Conservation (phyloP, 2,329 filamentous ascomycete genomes). For the Whalleya microplaca region DNA sequence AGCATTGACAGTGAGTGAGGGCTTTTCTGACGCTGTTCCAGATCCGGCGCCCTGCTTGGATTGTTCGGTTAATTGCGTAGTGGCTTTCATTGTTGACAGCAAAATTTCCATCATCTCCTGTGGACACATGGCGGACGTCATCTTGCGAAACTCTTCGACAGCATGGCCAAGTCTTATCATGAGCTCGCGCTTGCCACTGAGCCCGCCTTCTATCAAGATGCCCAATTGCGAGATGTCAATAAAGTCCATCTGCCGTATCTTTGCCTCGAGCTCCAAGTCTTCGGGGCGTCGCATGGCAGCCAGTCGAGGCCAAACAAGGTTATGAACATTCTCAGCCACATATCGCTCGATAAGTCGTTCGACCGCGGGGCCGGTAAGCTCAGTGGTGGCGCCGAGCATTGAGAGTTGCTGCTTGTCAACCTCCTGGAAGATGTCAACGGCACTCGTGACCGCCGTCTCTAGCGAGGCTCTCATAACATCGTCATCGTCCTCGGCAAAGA, state of each 20-base stretch:
- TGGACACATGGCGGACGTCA: conserved; percentile 75
- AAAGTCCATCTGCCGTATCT: conserved; percentile 90
- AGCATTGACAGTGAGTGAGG: conserved; percentile 70
- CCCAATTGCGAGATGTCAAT: conserved; percentile 95
- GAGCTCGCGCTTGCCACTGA: conserved; percentile 78
- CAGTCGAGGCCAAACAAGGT: conserved; percentile 82
- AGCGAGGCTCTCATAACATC: conserved; percentile 85
- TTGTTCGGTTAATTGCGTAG: conserved; percentile 69
- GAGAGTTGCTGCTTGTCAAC: conserved; percentile 97
- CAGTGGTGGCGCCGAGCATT: conserved; percentile 86
- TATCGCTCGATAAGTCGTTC: conserved; percentile 95
- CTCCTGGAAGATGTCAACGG: conserved; percentile 92
- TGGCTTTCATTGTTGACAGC: conserved; percentile 78
- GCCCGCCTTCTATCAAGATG: conserved; percentile 79
- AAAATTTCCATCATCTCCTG: conserved; percentile 88
- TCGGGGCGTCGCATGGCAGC: conserved; percentile 78
- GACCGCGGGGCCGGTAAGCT: conserved; percentile 87
- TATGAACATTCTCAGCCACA: conserved; percentile 89
- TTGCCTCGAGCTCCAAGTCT: conserved; percentile 84
- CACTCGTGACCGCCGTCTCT: conserved; percentile 88
- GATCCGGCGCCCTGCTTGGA: conserved; percentile 41
- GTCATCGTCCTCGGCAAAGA: conserved; percentile 87
- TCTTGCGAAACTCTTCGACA: conserved; percentile 87
- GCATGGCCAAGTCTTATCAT: conserved; percentile 75
- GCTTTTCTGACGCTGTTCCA: conserved; percentile 52